Percentiles rank a stretch among this genome's conserved stretches.
These are phyloP conservation scores for Rhynchosporium graminicola DNA, from an alignment of 2,329 filamentous ascomycete species.

Conservation along the genomic window DNA sequence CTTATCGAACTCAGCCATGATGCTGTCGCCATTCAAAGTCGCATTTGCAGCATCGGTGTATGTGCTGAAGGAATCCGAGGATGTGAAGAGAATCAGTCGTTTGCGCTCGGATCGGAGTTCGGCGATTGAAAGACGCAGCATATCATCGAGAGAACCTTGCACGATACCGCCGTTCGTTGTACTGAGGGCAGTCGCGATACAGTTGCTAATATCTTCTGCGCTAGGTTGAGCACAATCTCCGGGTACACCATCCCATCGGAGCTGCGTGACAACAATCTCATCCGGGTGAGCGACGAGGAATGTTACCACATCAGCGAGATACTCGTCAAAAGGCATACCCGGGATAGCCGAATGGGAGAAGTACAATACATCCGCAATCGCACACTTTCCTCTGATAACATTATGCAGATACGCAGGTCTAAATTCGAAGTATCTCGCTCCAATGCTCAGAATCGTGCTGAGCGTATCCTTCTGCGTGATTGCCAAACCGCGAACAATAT, in stretches of 20 bases:
- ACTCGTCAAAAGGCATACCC: conserved; percentile 49
- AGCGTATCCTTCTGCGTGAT: conserved; percentile 54
- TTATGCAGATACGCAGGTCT: conserved; percentile 50
- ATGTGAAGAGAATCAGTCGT: conserved; percentile 44
- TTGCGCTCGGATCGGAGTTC: conserved; percentile 42
- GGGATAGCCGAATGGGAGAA: conserved; percentile 54
- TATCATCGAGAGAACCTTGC: conserved; percentile 40
- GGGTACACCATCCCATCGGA: conserved; percentile 53
- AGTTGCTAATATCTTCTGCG: conserved; percentile 45
- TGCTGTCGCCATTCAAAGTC: conserved; percentile 44
- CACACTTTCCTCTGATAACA: conserved; percentile 41
- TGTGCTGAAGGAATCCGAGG: conserved; percentile 44
- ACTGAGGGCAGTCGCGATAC: conserved; percentile 42
- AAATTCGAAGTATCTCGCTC: conserved; percentile 55
- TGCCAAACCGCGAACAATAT: conserved; percentile 50
- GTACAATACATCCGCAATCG: conserved; percentile 49
- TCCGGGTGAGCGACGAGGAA: conserved; percentile 46
- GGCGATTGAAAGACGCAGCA: conserved; percentile 40
- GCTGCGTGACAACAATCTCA: conserved; percentile 52
- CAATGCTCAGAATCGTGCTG: conserved; percentile 47
- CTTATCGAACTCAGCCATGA: conserved; percentile 43
- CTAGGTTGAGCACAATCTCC: conserved; percentile 47
- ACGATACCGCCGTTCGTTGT: conserved; percentile 37
- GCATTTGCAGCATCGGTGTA: conserved; percentile 47
- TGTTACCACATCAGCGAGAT: conserved; percentile 45